Evolutionary conservation across 768 basidiomycete species (phyloP), one percentile per base, ranked within the genome.

Genomic region (Tylopilus subfusipes): DNA sequence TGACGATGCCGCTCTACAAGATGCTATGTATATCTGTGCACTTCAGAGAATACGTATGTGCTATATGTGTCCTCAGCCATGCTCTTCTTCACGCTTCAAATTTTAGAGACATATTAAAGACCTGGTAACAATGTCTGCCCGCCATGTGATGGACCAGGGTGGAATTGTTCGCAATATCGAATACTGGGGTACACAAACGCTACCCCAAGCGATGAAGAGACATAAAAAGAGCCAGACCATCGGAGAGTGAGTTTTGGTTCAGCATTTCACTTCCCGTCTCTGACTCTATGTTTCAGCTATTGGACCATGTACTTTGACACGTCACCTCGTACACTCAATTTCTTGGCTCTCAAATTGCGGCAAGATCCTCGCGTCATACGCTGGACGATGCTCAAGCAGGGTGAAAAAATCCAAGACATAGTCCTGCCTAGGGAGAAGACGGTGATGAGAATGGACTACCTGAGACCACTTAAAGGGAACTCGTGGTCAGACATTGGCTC

Each of bases 291-390:
- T 47, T 3, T 44, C 61, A 95, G 93, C 62, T 93, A 93, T 68
- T 95, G 91, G 91, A 85, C 88, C 5, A 81, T 96, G 76, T 82
- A 91, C 66, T 96, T 94, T 68, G 93, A 96, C 75, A 82, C 90
- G 4, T 87, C 88, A 10, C 93, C 93, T 12, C 75, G 76, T 36
- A 84, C 82, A 0, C 75, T 95, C 46, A 74, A 76, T 7, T 74
- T 79, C 1, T 75, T 96, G n/a, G 83, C 84, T 60, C 71, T 74
- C 10, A 76, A 87, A 52, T 79, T 95, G 69, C 82, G 86, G 9
- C 77, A 78, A 49, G 93, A 96, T 64, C 91, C 91, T 12, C 82
- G 87, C 30, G 90, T 96, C 14, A 75, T 96, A 50, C 81, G 91
- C 19, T 89, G 87, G 82, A 90, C 89, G 8, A 80, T 88, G 44